Conservation (phyloP, 345 rosid species). For the Erodium maritimum region DNA sequence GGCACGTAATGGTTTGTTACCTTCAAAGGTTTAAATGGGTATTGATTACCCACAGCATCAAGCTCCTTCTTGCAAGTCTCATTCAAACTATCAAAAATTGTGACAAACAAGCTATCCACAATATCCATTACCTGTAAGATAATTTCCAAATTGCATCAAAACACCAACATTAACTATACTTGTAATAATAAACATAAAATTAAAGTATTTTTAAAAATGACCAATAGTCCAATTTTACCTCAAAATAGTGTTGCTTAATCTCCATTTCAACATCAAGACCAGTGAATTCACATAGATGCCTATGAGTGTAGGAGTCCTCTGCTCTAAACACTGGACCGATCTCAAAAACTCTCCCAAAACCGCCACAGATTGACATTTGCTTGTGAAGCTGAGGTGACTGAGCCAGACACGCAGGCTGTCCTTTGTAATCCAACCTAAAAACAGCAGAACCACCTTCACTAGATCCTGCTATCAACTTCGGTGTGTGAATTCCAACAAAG, state of each 20-base stretch:
- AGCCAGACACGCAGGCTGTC: constrained; percentile 78
- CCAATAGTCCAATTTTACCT: constrained; percentile 27
- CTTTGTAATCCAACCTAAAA: constrained; percentile 79
- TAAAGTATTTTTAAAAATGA: not conserved
- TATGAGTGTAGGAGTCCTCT: constrained; percentile 78
- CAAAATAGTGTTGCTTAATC: constrained; percentile 58
- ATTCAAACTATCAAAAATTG: constrained; percentile 56
- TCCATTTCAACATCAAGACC: constrained; percentile 95
- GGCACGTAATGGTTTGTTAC: constrained; percentile 29
- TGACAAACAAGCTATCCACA: constrained; percentile 57
- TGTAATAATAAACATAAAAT: not conserved
- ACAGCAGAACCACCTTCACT: constrained; percentile 98
- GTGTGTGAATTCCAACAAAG: constrained; percentile 78
- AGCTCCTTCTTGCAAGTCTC: constrained; percentile 57
- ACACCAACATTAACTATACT: too few relatives aligned
- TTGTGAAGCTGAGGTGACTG: constrained; percentile 96
- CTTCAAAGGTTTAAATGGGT: constrained; percentile 79
- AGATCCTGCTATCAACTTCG: constrained; percentile 73
- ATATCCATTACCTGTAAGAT: constrained; percentile 62
- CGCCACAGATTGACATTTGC: constrained; percentile 83
- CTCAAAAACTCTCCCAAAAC: constrained; percentile 66
- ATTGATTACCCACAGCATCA: constrained; percentile 61
- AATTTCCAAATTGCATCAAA: not conserved
- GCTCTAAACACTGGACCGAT: constrained; percentile 85
- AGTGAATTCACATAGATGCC: constrained; percentile 78